Base-by-base conservation (phyloP, 306 rosid species). In the Cicer bijugum region DNA sequence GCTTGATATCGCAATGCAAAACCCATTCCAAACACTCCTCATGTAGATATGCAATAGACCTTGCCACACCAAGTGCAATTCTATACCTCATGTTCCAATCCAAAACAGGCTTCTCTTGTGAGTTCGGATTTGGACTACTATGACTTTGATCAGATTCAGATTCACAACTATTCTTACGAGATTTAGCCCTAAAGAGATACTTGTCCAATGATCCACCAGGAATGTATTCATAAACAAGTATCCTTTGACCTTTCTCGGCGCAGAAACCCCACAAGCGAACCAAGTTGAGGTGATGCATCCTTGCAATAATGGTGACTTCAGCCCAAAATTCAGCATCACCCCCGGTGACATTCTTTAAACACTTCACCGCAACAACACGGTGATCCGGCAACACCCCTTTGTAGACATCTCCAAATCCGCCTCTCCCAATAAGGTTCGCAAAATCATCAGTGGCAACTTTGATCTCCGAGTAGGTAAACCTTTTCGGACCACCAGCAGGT, bases 11-110 rank as follows among this genome's bases (percentile, higher is more conserved):
- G 42, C 97, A 90, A 12, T 94, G 98, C 16, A 94, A 66, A 46
- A 94, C 98, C 98, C 98, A 91, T 60, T 94, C 98, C 38, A 89
- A 79, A 40, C 98, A 94, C 73, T 94, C 98, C 76, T 94, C 98
- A 12, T 94, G 98, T 8, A 93, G 60, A 45, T 94, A 94, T 0
- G 98, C 97, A 37, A 94, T 94, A 2, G 98, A 71, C 53, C 98
- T 74, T 0, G 98, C 98, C 4, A 94, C 89, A 0, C 98, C 98
- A 0, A 91, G 76, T 0, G 89, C 91, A 46, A 94, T 94, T 40
- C 98, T 82, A 64, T 89, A 91, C 57, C 98, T 80, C 66, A 94
- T 57, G 16, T 52, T 72, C 98, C 98, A 94, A 44, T 94, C 96
- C 16, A 89, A 77, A 12, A 77, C 57, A 2, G 89, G 89, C 33